Evolutionary conservation across 768 basidiomycete genomes (phyloP), one percentile per base, ranked within the genome.

Genomic region (Kwoniella sp.): DNA sequence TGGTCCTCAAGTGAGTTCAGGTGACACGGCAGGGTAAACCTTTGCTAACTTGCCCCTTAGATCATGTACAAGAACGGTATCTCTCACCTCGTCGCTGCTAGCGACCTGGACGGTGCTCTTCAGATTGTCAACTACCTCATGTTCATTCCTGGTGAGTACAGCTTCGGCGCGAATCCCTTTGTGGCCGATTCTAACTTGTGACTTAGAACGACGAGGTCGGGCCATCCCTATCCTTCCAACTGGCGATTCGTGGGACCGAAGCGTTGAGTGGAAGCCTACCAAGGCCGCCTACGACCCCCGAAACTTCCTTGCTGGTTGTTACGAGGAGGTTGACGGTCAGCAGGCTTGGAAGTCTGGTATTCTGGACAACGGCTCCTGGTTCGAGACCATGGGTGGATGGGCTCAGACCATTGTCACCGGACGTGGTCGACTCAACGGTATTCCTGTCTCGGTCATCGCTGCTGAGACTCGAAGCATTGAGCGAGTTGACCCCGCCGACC

Each of bases 51-150:
- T 19, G 34, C 15, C 17, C 5, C 2, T 20, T 36, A 67, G 63
- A 98, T 99, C 79, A 98, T 99, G 95, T 88, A 90, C 83, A 96
- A 96, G 83, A 99, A 99, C 70, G 95, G 95, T 76, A 88, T 98
- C 49, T 95, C 93, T 4, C 95, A 99, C 73, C 78, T 98, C 53
- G 92, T 89, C 3, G 92, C 95, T 28, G 83, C 83, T 65, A 96
- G 90, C 71, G 95, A 99, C 72, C 78, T 99, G 28, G 89, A 98
- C 74, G 95, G 95, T 53, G 90, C 92, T 14, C 84, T 85, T 22
- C 87, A 91, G 53, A 96, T 98, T 61, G 78, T 96, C 38, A 83
- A 90, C 62, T 99, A 95, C 90, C 73, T 99, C 53, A 88, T 91
- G 8, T 99, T 90, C 73, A 81, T 98, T 2, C 93, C 95, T 9